These are phyloP conservation scores for Mollisia scopiformis DNA, from an alignment of 2,329 filamentous ascomycete genomes.

Conservation along the genomic window DNA sequence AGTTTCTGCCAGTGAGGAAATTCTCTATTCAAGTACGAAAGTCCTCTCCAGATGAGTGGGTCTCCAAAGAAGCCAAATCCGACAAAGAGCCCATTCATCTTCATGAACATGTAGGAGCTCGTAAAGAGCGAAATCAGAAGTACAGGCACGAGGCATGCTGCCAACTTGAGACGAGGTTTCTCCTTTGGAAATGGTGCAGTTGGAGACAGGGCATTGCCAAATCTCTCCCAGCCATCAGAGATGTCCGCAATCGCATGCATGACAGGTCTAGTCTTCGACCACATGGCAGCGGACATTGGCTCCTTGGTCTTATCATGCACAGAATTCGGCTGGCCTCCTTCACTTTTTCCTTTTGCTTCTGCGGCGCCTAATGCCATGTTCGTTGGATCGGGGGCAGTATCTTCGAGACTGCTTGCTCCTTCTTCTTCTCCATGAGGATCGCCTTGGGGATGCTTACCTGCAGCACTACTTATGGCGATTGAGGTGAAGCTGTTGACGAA, in stretches of 20 bases:
- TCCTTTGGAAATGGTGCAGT: slow-evolving; percentile 59
- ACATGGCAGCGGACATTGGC: slow-evolving; percentile 76
- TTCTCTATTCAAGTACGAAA: slow-evolving; percentile 61
- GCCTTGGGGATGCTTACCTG: slow-evolving; percentile 74
- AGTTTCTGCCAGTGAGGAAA: slow-evolving; percentile 77
- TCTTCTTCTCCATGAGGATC: slow-evolving; percentile 46
- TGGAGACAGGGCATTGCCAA: slow-evolving; percentile 60
- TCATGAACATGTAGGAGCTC: slow-evolving; percentile 63
- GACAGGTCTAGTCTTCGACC: slow-evolving; percentile 72
- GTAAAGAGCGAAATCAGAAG: slow-evolving; percentile 56
- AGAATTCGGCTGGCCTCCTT: slow-evolving; percentile 51
- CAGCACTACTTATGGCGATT: slow-evolving; percentile 74
- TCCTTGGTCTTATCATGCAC: slow-evolving; percentile 77
- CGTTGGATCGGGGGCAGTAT: slow-evolving; percentile 63
- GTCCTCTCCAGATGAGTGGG: slow-evolving; percentile 65
- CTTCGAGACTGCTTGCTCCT: slow-evolving; percentile 42
- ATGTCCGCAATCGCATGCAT: slow-evolving; percentile 68
- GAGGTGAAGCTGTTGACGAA: slow-evolving; percentile 75
- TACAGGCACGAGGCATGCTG: slow-evolving; percentile 53
- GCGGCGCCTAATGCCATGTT: slow-evolving; percentile 55
- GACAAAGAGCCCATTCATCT: slow-evolving; percentile 65
- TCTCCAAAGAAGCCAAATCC: slow-evolving; percentile 83
- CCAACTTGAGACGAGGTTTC: slow-evolving; percentile 54
- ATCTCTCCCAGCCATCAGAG: slow-evolving; percentile 64
- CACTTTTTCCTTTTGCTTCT: slow-evolving; percentile 52